Conservation (phyloP, 495 filamentous ascomycete species). For the Hypoxylon crocopeplum region DNA sequence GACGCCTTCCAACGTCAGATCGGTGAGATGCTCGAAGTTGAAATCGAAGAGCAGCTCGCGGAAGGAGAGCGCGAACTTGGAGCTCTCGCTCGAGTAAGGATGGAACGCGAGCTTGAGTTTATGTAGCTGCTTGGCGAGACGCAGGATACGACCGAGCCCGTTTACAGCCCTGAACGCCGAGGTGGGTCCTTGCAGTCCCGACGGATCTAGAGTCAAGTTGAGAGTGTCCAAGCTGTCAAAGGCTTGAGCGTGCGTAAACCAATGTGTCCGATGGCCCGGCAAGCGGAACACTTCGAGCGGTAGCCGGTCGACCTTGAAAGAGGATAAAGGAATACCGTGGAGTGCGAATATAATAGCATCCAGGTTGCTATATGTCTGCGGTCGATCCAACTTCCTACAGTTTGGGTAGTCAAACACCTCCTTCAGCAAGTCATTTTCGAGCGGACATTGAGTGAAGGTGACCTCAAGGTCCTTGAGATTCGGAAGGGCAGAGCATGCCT, state of each 20-base stretch:
- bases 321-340: constrained; percentile 45
- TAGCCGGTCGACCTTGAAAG: constrained; percentile 53
- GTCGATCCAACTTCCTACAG: constrained; percentile 52
- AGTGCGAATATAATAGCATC: constrained; percentile 53
- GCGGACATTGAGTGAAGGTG: constrained; percentile 51
- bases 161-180: constrained; percentile 50
- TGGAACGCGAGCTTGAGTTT: constrained; percentile 54
- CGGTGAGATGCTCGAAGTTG: constrained; percentile 47
- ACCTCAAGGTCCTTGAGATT: constrained; percentile 53
- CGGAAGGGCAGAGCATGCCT: constrained; percentile 50
- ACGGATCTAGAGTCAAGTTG: constrained; percentile 49
- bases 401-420: constrained; percentile 49
- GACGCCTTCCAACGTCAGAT: constrained; percentile 53
- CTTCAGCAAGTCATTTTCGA: constrained; percentile 45
- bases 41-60: constrained; percentile 47
- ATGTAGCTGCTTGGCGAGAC: constrained; percentile 44
- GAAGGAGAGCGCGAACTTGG: constrained; percentile 52
- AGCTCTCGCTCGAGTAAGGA: constrained; percentile 46
- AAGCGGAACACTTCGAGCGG: constrained; percentile 53
- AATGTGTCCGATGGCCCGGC: constrained; percentile 47
- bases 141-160: constrained; percentile 53
- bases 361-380: constrained; percentile 50
- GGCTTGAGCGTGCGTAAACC: constrained; percentile 52
- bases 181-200: constrained; percentile 41
- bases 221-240: constrained; percentile 49